These are phyloP conservation scores for Babesia ovis DNA, from an alignment of 169 alveolate genomes.

Conservation along the genomic window DNA sequence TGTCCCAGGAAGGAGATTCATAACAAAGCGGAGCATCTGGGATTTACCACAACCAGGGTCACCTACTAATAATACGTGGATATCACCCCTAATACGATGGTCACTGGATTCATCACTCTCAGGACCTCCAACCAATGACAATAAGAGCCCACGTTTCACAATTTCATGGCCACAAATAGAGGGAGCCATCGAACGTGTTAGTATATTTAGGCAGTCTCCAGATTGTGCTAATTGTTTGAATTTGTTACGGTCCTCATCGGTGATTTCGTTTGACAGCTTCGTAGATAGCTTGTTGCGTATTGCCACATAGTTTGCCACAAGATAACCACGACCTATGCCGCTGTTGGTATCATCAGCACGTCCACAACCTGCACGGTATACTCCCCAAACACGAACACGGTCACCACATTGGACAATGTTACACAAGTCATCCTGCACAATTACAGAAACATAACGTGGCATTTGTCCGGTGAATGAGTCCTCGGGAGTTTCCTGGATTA, in stretches of 20 bases:
- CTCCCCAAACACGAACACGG: conserved; percentile 97
- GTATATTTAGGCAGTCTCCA: conserved; percentile 85
- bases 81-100: conserved; percentile 96
- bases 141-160: conserved; percentile 91
- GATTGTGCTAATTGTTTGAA: conserved; percentile 71
- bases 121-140: conserved; percentile 95
- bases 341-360: conserved; percentile 75
- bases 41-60: conserved; percentile 99
- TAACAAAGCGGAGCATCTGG: conserved; percentile 92
- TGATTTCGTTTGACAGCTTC: conserved; percentile 47
- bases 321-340: conserved; percentile 89
- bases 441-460: conserved; percentile 94
- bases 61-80: conserved; percentile 95
- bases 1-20: conserved; percentile 93
- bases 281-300: conserved; percentile 70
- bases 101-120: conserved; percentile 79
- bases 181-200: conserved; percentile 95
- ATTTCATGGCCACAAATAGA: conserved; percentile 95
- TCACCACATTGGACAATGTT: conserved; percentile 79
- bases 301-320: conserved; percentile 89
- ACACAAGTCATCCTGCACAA: conserved; percentile 92
- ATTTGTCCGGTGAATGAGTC: conserved; percentile 96
- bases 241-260: conserved; percentile 75
- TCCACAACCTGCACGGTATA: conserved; percentile 88
- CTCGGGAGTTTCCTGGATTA: conserved; percentile 97